Base-by-base conservation (phyloP, 169 alveolate genomes). In the Plasmodium ovale region DNA sequence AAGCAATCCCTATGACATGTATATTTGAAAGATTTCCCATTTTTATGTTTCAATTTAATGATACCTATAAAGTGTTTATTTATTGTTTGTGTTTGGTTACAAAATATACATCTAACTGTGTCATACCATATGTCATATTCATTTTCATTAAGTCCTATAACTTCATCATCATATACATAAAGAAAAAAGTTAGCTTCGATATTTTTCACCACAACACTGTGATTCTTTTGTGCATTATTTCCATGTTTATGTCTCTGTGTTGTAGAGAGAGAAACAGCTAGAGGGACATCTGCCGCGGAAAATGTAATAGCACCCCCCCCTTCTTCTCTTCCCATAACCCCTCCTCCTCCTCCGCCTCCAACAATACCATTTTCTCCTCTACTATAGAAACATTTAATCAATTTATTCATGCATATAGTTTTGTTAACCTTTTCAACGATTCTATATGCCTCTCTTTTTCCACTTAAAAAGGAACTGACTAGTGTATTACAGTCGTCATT, bases 401-500 rank as follows among this genome's bases (percentile, higher is more conserved):
- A 51, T n/a, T 82, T 82, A 39, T 82, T 54, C 69, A 49, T 58
- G 10, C 51, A 82, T n/a, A 82, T 21, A 2, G 29, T 16, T 35
- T 82, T 82, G n/a, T 82, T 82, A n/a, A 53, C 27, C 31, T 67
- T 65, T 39, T 82, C 90, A 27, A 82, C 65, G 21, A 82, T 64
- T 19, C 90, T 49, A 70, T 82, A 82, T 7, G 90, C 90, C 19
- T 82, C 90, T 1, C 90, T 65, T 39, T 82, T 82, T 3, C 90
- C 90, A n/a, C 90, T 82, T 2, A 82, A 49, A 51, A 29, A 82
- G 16, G 90, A 64, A 65, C 33, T 33, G 0, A 82, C 79, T 1
- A 82, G 31, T 12, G 84, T 12, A 19, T 62, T 67, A 19, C 77
- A 31, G 2, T 59, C 84, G n/a, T 59, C 51, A 29, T 51, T 62